A percentile compares a stretch with the other conserved stretches of the same genome.
phyloP scores from a whole-genome alignment of 1,139 yeast species.

The Blastobotrys arbuscula region DNA sequence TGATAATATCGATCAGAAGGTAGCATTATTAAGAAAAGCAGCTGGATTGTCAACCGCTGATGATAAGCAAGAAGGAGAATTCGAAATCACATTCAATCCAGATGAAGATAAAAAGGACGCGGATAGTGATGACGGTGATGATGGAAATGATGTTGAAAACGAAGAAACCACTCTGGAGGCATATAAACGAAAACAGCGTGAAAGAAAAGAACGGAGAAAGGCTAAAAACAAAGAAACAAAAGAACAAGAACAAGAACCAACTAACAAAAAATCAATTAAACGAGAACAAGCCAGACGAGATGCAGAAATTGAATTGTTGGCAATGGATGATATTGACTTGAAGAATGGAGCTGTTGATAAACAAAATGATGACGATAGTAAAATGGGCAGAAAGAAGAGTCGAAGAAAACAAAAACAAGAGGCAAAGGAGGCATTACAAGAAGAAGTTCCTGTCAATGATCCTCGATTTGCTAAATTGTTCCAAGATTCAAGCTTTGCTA shows the following conservation, averaged over 20 bases:
- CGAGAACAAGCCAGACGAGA: conserved; percentile 36
- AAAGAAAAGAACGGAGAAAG: conserved; percentile 78
- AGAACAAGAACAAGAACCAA: conserved; percentile 33
- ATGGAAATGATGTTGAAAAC: conserved; percentile 14
- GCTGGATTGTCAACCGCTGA: conserved; percentile 39
- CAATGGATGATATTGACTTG: conserved; percentile 53
- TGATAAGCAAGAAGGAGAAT: conserved; percentile 65
- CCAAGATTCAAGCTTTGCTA: conserved; percentile 85
- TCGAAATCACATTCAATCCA: conserved; percentile 95
- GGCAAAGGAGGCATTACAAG: conserved; percentile 43
- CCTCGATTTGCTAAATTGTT: conserved; percentile 84
- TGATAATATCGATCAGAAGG: conserved; percentile 47
- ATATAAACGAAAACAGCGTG: conserved; percentile 84
- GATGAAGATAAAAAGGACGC: conserved; percentile 40
- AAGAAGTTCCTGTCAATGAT: conserved; percentile 68
- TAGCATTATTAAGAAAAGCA: conserved; percentile 37
- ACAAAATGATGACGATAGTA: conserved; percentile 32
- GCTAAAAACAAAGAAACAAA: conserved; percentile 48
- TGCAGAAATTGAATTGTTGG: conserved; percentile 69
- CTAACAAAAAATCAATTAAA: conserved; percentile 37
- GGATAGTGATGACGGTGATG: conserved; percentile 34
- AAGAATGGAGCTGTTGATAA: not conserved
- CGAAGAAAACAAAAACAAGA: conserved; percentile 58
- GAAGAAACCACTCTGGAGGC: conserved; percentile 80
- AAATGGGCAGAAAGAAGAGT: conserved; percentile 62